Base-by-base conservation (phyloP, 768 basidiomycete genomes). In the Nevesoporus exiguus region DNA sequence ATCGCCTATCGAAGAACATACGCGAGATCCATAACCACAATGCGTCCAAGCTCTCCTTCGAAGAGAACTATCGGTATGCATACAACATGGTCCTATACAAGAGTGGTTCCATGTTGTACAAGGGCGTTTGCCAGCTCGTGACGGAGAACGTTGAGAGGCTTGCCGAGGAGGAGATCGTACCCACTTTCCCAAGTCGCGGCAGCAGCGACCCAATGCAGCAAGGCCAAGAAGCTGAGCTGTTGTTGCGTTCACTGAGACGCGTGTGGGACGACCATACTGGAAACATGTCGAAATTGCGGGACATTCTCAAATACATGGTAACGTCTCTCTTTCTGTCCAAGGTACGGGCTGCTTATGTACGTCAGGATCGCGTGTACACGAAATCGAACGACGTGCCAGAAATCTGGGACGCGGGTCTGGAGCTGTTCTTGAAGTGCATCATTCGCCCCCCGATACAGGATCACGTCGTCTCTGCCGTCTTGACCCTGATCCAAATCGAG, bases 301-400 rank as follows among this genome's bases (percentile, higher is more conserved):
- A 94, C 70, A 82, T 99, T 39, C 76, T 98, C 60, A 93, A 90
- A 66, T 99, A 99, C 67, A 97, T 99, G 94, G 97, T 97, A 63
- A 33, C 19, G 52, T 82, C 19, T 34, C 47, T 33, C 17, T 33
- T 55, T 27, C 14, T 3, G 10, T 30, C 49, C 22, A n/a, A 7
- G 17, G 37, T 31, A 47, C 51, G 48, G n/a, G 51, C 46, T 57
- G 47, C 61, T 62, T 47, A 66, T 46, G 19, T 15, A 17, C 52
- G 21, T 21, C 65, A 99, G 97, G 97, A 99, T 75, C 90, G 93
- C 42, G 88, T 91, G 13, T 90, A 96, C 65, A 86, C 89, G 1
- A 81, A 82, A 57, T 67, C 78, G 36, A 85, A 85, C n/a, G 76
- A 79, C 7, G 84, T 96, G 3, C 93, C 90, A 0, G 78, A 83